Evolutionary conservation across 441 rosid genomes (phyloP), one percentile per base, ranked within the genome.

Genomic region (Erodium trifolium): DNA sequence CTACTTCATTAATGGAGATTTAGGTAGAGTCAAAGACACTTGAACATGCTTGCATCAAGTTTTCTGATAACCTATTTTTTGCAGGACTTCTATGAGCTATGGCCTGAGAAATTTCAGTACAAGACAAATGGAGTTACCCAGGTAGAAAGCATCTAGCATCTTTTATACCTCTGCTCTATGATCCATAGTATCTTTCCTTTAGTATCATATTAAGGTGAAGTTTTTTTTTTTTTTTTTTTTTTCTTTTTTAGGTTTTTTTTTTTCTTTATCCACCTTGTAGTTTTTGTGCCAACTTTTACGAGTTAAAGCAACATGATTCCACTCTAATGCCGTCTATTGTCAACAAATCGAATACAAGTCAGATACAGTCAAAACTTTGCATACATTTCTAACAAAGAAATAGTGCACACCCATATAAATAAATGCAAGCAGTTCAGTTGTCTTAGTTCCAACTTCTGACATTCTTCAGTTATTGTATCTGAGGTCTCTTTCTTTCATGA

Each of bases 11-110:
- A 66, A 43, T 66, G 55, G 23, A 17, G 68, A 64, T 64, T 39
- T 29, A 63, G 66, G 66, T 29, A 29, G 66, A 9, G 31, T 5
- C 35, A 4, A 5, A 27, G 66, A 13, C 16, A 29, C 66, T 63
- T 63, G 41, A 23, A 29, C 66, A 14, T 31, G 17, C 41, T 23
- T 23, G 27, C 27, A 9, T 49, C 31, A 16, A 7, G 55, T 72
- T 43, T 17, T 41, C 47, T 57, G 66, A 60, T 57, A 66, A n/a
- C 43, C 23, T 47, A 19, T 23, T 13, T 53, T 75, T 68, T 78
- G 75, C 83, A 84, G 87, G 87, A 84, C 71, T 84, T 84, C 76
- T 79, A 81, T 76, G 85, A 72, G 59, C 65, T 66, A 6, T 72
- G 70, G 70, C 75, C 75, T 18, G 75, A 72, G 59, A 72, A 72